Percentiles rank a stretch among this genome's conserved stretches.
These are phyloP conservation scores for Hygrophila difformis DNA, from an alignment of 257 asterid species.

Conservation along the genomic window DNA sequence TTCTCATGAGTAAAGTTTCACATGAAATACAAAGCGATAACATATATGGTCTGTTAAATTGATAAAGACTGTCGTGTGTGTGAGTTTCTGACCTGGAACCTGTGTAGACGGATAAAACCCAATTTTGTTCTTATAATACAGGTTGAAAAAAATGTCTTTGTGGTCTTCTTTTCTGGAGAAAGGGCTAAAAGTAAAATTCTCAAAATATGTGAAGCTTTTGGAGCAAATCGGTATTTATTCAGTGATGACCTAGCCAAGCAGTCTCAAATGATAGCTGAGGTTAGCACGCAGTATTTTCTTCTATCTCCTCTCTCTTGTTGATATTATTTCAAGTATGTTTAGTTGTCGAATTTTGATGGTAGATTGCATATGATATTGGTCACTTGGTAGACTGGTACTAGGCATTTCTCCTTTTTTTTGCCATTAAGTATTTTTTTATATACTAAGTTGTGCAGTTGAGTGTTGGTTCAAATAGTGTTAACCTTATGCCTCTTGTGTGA, in stretches of 20 bases:
- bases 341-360: too few relatives aligned
- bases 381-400: too few relatives aligned
- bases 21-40: not conserved
- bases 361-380: too few relatives aligned
- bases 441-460: too few relatives aligned
- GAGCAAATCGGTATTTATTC: slow-evolving; percentile 89
- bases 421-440: too few relatives aligned
- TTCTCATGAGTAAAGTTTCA: not conserved
- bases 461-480: too few relatives aligned
- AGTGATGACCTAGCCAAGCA: slow-evolving; percentile 72
- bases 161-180: slow-evolving; percentile 93
- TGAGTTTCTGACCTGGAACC: slow-evolving; percentile 3
- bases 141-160: slow-evolving; percentile 94
- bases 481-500: too few relatives aligned
- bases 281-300: slow-evolving; percentile 15
- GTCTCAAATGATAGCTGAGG: slow-evolving; percentile 75
- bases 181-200: slow-evolving; percentile 78
- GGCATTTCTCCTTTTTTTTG: too few relatives aligned
- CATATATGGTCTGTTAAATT: not conserved
- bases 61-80: slow-evolving; percentile 6
- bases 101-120: slow-evolving; percentile 1
- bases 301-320: too few relatives aligned
- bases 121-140: slow-evolving; percentile 24
- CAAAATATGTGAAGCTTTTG: slow-evolving; percentile 98
- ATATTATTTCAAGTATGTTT: too few relatives aligned